Evolutionary conservation across 371 early-diverging fungal genomes (phyloP).

Genomic region (Zychaea mexicana): DNA sequence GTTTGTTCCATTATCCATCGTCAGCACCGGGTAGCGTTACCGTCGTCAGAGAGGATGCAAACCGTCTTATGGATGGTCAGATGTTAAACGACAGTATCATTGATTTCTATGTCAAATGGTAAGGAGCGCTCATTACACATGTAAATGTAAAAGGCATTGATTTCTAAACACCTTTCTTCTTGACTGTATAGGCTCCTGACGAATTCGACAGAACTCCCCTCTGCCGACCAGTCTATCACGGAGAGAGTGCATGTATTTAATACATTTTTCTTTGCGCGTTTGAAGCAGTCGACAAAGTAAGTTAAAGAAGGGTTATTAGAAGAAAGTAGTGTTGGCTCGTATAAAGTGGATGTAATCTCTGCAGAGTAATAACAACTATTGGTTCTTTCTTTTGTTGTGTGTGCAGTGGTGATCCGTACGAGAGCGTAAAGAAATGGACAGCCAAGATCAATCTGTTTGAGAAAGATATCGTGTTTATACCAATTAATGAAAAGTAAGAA

Average conservation of each 20-base stretch:
- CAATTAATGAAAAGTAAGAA: constrained; percentile 59
- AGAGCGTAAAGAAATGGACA: constrained; percentile 64
- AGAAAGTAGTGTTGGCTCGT: too few species aligned
- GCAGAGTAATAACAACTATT: too few species aligned
- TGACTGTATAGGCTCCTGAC: background rate
- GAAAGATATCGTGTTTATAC: constrained; percentile 60
- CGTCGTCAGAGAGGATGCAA: constrained; percentile 40
- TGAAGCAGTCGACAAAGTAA: constrained; percentile 30
- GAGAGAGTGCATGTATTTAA: constrained; percentile 48
- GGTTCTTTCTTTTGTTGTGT: background rate
- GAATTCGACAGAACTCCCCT: background rate
- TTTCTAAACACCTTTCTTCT: background rate
- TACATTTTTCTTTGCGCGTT: constrained; percentile 57
- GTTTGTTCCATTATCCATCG: constrained; percentile 26
- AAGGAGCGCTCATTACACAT: background rate
- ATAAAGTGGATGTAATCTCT: too few species aligned
- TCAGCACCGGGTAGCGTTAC: constrained; percentile 27
- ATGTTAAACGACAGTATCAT: constrained; percentile 65
- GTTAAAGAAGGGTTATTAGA: background rate
- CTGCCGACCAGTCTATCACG: constrained; percentile 8
- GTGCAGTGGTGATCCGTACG: constrained; percentile 36
- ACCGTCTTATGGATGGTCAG: constrained; percentile 50
- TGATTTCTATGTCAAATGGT: constrained; percentile 57
- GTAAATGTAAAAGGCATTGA: background rate
- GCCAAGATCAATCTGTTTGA: constrained; percentile 62